phyloP scores from a whole-genome alignment of 345 rosid genomes.

The Theobroma cacao region DNA sequence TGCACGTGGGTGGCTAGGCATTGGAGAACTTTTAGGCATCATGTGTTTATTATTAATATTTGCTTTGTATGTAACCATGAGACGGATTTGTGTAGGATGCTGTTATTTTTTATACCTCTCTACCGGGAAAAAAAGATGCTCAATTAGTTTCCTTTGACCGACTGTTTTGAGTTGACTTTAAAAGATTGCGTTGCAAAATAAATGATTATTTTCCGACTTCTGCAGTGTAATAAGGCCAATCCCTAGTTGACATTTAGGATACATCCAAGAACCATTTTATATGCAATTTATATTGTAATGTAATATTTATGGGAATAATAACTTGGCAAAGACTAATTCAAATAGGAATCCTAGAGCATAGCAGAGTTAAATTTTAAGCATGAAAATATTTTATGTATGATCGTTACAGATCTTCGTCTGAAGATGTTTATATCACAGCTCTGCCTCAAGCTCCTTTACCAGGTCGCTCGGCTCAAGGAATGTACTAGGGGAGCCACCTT shows the following conservation, averaged over 20 bases:
- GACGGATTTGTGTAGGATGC: constrained; percentile 10
- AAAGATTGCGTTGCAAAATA: background rate
- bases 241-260: background rate
- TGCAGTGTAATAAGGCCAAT: background rate
- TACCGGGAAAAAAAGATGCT: background rate
- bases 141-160: background rate
- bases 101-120: background rate
- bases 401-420: no score
- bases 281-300: no score
- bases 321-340: no score
- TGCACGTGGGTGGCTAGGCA: background rate
- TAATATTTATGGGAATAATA: no score
- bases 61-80: constrained; percentile 9
- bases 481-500: no score
- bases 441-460: background rate
- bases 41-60: background rate
- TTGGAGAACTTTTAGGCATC: constrained; percentile 2
- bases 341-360: background rate
- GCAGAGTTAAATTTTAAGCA: no score
- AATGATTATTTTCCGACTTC: background rate
- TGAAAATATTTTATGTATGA: no score
- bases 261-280: no score
- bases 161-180: constrained; percentile 11
- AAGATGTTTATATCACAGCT: background rate
- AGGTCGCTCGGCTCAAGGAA: background rate